Conservation (phyloP, 106 monocot species). For the Dendrobium nobile region DNA sequence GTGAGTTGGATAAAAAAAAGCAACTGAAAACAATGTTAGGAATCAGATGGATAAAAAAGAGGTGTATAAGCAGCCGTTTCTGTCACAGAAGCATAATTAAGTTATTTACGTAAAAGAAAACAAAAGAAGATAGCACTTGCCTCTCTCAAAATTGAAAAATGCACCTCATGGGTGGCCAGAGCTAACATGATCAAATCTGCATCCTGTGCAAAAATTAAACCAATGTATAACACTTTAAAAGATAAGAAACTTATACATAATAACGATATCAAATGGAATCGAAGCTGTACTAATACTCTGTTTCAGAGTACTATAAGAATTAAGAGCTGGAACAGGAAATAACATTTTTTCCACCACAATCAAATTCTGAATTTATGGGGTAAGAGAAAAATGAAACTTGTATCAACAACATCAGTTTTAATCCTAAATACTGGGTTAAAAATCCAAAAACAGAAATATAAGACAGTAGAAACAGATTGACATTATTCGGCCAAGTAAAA, state of each 20-base stretch:
- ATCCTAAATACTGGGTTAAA: not conserved
- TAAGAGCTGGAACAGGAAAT: too few relatives aligned
- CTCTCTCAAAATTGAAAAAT: conserved; percentile 98
- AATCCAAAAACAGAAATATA: too few relatives aligned
- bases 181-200: conserved; percentile 98
- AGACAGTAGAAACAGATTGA: not conserved
- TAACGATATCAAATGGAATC: not conserved
- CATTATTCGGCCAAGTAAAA: not conserved
- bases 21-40: not conserved
- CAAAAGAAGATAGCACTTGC: conserved; percentile 16
- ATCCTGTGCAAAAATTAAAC: conserved; percentile 43
- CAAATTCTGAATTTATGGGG: not conserved
- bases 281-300: not conserved
- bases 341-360: not conserved
- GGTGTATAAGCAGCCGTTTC: not conserved
- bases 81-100: not conserved
- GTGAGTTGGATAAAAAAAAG: not conserved
- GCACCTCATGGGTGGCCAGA: conserved; percentile 96
- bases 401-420: not conserved
- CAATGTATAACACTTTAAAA: not conserved
- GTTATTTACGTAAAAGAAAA: not conserved
- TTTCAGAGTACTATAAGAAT: too few relatives aligned
- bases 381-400: not conserved
- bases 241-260: not conserved
- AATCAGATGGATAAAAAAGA: not conserved